Evolutionary conservation across 805 yeast species (phyloP).

Genomic region (Ogataea minuta): DNA sequence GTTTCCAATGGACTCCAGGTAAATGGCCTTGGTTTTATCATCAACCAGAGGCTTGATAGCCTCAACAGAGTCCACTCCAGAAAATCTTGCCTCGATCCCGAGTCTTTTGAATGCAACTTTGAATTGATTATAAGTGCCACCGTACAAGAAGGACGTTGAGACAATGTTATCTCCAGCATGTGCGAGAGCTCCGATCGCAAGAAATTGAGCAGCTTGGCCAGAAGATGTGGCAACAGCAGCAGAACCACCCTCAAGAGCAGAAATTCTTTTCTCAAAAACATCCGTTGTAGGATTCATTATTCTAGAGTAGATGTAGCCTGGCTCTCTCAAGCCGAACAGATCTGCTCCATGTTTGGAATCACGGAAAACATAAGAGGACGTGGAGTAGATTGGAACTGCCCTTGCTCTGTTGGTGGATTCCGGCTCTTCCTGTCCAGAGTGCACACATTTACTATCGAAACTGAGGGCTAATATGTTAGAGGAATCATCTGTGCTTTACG

Average conservation of each 20-base stretch:
- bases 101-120: slow-evolving; percentile 82
- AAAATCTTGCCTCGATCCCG: slow-evolving; percentile 84
- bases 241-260: slow-evolving; percentile 89
- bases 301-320: slow-evolving; percentile 87
- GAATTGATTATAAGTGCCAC: slow-evolving; percentile 96
- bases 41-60: slow-evolving; percentile 74
- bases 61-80: slow-evolving; percentile 71
- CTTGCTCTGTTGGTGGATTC: slow-evolving; percentile 64
- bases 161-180: slow-evolving; percentile 87
- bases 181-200: slow-evolving; percentile 81
- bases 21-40: slow-evolving; percentile 84
- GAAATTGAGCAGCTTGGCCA: slow-evolving; percentile 95
- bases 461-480: slow-evolving; percentile 45
- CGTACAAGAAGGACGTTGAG: slow-evolving; percentile 83
- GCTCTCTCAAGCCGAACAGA: slow-evolving; percentile 77
- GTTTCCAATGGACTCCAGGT: slow-evolving; percentile 87
- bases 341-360: slow-evolving; percentile 92
- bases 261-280: slow-evolving; percentile 86
- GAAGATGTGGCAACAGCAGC: slow-evolving; percentile 88
- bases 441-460: slow-evolving; percentile 89
- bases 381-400: slow-evolving; percentile 92
- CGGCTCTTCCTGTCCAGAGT: slow-evolving; percentile 86
- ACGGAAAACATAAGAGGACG: slow-evolving; percentile 84
- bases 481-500: neutral
- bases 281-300: slow-evolving; percentile 91